Evolutionary conservation across 306 rosid genomes (phyloP), one percentile per base, ranked within the genome.

Genomic region (Prunus armeniaca): DNA sequence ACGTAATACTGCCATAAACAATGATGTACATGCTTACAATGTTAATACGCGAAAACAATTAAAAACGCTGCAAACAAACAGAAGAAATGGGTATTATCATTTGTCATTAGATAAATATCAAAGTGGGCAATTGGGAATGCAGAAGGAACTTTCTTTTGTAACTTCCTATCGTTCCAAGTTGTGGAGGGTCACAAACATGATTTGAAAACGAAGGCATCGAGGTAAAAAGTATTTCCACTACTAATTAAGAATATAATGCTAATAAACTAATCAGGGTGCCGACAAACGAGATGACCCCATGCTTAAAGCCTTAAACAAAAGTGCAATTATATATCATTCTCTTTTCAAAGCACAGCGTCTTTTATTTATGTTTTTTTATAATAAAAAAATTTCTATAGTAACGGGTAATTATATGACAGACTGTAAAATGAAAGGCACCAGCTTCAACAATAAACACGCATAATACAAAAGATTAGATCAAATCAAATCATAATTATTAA

Each of bases 221-320:
- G 2, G 20, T 0, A 2, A 3, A 63, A 63, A 65, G 62, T 18
- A 24, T 13, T 17, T 17, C 52, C 67, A 51, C 45, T 49, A 49
- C 24, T 24, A 74, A 69, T 73, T 43, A 82, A 60, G 62, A 12
- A 3, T 20, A 55, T 9, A 54, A n/a, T 22, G 74, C 27, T 61
- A 52, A 79, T 12, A 6, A 57, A 20, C 1, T 41, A 12, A 50
- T 64, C 3, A 32, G 30, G 0, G 32, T 62, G 61, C 70, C 9
- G 41, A 62, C 49, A 34, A 20, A 54, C 1, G 24, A 11, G 43
- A 18, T 34, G 41, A 6, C 41, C 41, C 12, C 19, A 30, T n/a
- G 19, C 63, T 28, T 30, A 19, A 52, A 71, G 34, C 19, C 38
- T 3, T 20, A 3, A 57, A 57, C 43, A 38, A 7, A 38, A 38